Base-by-base conservation (phyloP, 345 rosid species). In the Citrus medica region DNA sequence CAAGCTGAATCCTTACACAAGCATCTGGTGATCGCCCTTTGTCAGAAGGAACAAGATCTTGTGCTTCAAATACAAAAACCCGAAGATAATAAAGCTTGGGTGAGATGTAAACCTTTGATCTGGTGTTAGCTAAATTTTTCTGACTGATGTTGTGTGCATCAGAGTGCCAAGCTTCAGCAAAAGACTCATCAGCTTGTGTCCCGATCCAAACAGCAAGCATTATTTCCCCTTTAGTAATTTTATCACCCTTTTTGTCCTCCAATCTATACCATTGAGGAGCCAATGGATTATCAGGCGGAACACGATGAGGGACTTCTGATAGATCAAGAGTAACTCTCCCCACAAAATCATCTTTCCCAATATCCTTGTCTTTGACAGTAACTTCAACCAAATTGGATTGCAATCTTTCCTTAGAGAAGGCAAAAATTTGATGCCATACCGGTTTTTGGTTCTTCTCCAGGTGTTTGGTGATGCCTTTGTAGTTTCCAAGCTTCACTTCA, bases 181-280 rank as follows among this genome's bases (percentile, higher is more conserved):
- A 96, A 10, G 98, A 89, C 79, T 96, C 99, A 30, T 96, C 99
- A 0, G 98, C 98, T 81, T 94, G 99, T 24, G 99, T 96, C 68
- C 99, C 98, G 83, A 96, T 86, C 99, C 99, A 96, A 30, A 96
- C 94, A 1, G 97, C 94, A 21, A 96, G 89, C 99, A 96, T 96
- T n/a, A 96, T 67, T 78, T 96, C 95, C 32, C 99, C 99, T 73
- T 76, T 84, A 17, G 32, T 75, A 4, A 32, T 58, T 83, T 90
- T 90, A 73, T 88, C 87, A 28, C 95, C 94, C 76, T 79, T 89
- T 78, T 85, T 88, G 64, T 87, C 94, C 75, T 88, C 93, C 75
- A 96, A 74, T 72, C 72, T 89, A 73, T 96, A 96, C 98, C 99
- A 96, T 82, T 96, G 97, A 19, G 95, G 99, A 61, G 98, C 99